phyloP scores from a whole-genome alignment of 176 grass and related monocot genomes.

The Melocanna baccifera region DNA sequence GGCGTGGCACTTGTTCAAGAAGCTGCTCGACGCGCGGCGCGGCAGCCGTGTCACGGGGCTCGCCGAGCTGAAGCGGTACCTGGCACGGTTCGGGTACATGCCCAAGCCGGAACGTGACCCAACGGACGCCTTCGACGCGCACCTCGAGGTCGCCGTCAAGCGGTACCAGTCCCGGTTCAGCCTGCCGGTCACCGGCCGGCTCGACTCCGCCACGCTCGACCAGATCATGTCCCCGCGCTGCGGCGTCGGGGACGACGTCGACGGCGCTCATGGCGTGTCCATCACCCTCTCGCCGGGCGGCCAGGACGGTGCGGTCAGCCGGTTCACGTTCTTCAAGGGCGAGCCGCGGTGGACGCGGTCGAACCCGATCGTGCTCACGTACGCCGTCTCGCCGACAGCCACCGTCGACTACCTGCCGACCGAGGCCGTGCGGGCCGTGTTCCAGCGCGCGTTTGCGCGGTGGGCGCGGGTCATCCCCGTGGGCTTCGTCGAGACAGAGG shows the following conservation, averaged over 20 bases:
- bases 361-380: constrained; percentile 58
- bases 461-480: constrained; percentile 80
- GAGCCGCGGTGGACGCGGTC: constrained; percentile 59
- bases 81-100: constrained; percentile 77
- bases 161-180: constrained; percentile 63
- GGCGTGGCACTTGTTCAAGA: constrained; percentile 59
- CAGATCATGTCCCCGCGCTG: constrained; percentile 72
- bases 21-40: constrained; percentile 51
- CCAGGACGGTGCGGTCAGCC: constrained; percentile 22
- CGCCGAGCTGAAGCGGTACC: constrained; percentile 64
- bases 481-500: constrained; percentile 51
- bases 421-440: constrained; percentile 45
- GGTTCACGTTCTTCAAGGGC: constrained; percentile 72
- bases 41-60: constrained; percentile 59
- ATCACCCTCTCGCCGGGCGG: neutral
- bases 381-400: constrained; percentile 54
- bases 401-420: constrained; percentile 56
- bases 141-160: constrained; percentile 56
- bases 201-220: constrained; percentile 60
- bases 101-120: constrained; percentile 4
- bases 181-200: constrained; percentile 61
- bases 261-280: neutral
- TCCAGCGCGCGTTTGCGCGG: constrained; percentile 66
- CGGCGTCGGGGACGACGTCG: constrained; percentile 67
- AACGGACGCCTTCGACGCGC: constrained; percentile 67